phyloP scores from a whole-genome alignment of 106 monocot species.

The Dendrobium catenatum region DNA sequence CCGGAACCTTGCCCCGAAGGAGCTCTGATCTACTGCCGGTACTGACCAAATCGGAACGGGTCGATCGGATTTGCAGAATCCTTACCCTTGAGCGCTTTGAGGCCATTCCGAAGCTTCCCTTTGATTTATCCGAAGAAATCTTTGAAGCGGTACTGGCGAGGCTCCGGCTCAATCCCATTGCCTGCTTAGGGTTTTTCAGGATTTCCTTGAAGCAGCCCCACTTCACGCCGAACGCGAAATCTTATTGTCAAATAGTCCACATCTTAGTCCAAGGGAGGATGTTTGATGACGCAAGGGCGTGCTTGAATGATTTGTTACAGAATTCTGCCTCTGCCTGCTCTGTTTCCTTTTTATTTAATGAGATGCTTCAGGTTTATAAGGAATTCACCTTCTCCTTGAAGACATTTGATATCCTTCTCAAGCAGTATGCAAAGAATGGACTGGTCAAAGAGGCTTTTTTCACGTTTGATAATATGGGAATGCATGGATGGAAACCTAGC shows the following conservation, averaged over 20 bases:
- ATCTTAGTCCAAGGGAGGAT: constrained; percentile 52
- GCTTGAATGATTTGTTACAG: constrained; percentile 31
- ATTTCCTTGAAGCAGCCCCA: constrained; percentile 31
- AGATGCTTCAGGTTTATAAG: constrained; percentile 49
- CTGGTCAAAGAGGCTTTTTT: constrained; percentile 51
- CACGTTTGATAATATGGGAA: constrained; percentile 85
- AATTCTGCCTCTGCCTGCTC: background rate
- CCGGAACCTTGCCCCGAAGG: background rate
- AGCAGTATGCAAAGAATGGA: constrained; percentile 42
- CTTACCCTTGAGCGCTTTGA: constrained; percentile 68
- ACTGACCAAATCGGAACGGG: constrained; percentile 23
- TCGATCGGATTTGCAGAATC: constrained; percentile 68
- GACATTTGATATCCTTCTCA: constrained; percentile 75
- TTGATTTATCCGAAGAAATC: constrained; percentile 57
- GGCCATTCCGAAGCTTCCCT: constrained; percentile 46
- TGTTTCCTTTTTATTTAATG: constrained; percentile 39
- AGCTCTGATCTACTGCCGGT: constrained; percentile 2
- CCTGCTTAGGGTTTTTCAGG: constrained; percentile 65
- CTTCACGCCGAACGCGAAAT: constrained; percentile 37
- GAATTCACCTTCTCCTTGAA: constrained; percentile 69
- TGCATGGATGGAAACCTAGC: constrained; percentile 53
- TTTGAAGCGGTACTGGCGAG: constrained; percentile 56
- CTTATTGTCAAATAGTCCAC: constrained; percentile 62
- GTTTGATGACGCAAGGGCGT: constrained; percentile 44
- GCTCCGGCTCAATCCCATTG: constrained; percentile 54